phyloP scores from a whole-genome alignment of 1,284 basidiomycete genomes.

The Tetrapyrgos nigripes region DNA sequence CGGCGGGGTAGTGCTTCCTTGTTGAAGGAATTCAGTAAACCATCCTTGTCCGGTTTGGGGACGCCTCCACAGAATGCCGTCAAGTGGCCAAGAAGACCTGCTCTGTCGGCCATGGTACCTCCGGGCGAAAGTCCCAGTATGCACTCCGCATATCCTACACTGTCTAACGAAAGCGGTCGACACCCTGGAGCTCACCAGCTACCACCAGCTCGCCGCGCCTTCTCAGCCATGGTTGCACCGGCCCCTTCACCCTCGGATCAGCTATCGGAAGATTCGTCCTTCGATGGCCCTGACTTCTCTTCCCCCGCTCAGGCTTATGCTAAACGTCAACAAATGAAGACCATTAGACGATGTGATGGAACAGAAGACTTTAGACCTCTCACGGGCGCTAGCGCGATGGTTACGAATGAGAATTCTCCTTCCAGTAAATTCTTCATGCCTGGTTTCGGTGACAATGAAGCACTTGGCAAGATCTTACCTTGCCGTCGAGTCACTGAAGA shows the following conservation, averaged over 20 bases:
- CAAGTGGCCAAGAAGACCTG: conserved; percentile 69
- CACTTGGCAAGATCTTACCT: conserved; percentile 91
- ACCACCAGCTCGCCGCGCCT: conserved; percentile 68
- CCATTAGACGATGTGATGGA: conserved; percentile 76
- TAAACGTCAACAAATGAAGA: conserved; percentile 74
- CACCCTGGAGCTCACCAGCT: conserved; percentile 30
- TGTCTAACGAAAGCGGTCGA: conserved; percentile 34
- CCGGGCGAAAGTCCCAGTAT: conserved; percentile 45
- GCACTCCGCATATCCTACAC: conserved; percentile 49
- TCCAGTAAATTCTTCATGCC: conserved; percentile 65
- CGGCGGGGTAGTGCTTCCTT: conserved; percentile 56
- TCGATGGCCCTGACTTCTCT: conserved; percentile 69
- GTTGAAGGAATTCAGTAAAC: conserved; percentile 57
- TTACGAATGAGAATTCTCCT: conserved; percentile 56
- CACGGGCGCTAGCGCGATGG: conserved; percentile 62
- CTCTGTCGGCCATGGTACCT: conserved; percentile 66
- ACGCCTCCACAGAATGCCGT: conserved; percentile 56
- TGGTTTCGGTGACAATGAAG: conserved; percentile 93
- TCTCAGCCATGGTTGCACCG: conserved; percentile 71
- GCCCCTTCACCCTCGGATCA: conserved; percentile 44
- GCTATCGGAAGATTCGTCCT: conserved; percentile 64
- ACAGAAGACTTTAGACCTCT: conserved; percentile 79
- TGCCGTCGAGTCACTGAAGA: conserved; percentile 95
- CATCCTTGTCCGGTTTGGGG: conserved; percentile 64
- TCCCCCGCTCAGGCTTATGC: conserved; percentile 81